A percentile compares a stretch with the other conserved stretches of the same genome.
phyloP scores from a whole-genome alignment of 805 yeast species.

The Citeromyces nyonsensis region DNA sequence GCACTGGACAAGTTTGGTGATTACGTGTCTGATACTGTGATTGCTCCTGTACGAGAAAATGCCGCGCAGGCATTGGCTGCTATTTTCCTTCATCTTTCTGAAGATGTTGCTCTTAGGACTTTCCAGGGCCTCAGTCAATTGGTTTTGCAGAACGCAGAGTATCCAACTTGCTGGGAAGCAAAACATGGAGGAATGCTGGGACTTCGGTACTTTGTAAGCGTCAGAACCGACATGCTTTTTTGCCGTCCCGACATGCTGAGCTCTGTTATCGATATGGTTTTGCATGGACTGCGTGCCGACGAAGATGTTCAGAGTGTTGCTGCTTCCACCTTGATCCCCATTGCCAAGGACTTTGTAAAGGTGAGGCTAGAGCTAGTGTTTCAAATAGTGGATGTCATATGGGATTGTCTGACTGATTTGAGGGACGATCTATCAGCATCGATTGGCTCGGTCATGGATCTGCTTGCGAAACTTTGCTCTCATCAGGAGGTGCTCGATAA shows the following conservation, averaged over 20 bases:
- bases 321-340: conserved; percentile 84
- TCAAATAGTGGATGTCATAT: conserved; percentile 51
- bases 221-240: conserved; percentile 65
- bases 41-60: conserved; percentile 95
- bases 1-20: conserved; percentile 94
- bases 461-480: conserved; percentile 75
- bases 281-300: conserved; percentile 67
- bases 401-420: conserved; percentile 76
- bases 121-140: conserved; percentile 53
- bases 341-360: conserved; percentile 74
- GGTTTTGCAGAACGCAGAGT: conserved; percentile 44
- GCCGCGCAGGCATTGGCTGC: conserved; percentile 94
- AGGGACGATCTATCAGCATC: conserved; percentile 91
- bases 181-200: conserved; percentile 97
- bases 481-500: conserved; percentile 63
- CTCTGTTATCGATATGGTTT: conserved; percentile 67
- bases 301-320: conserved; percentile 97
- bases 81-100: conserved; percentile 56
- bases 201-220: conserved; percentile 79
- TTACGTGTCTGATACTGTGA: conserved; percentile 92
- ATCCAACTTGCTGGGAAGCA: conserved; percentile 71
- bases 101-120: conserved; percentile 38
- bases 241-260: conserved; percentile 43
- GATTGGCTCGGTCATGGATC: conserved; percentile 91
- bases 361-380: conserved; percentile 34